Conservation (phyloP, 345 rosid species). For the Excoecaria cochinchinensis region DNA sequence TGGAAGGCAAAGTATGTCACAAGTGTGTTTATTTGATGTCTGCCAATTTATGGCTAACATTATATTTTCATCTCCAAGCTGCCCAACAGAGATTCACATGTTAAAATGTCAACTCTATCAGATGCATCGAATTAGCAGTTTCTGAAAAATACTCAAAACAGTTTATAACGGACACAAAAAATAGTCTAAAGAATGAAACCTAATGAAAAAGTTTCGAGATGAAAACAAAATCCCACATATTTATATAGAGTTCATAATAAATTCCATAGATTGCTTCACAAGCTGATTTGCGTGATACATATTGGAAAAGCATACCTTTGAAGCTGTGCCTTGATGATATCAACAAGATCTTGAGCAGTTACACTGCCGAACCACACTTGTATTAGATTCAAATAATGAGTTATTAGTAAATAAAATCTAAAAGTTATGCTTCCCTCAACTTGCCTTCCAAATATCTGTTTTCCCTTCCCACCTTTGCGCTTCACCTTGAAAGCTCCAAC, state of each 20-base stretch:
- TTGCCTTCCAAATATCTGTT: slow-evolving; percentile 85
- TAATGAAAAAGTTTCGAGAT: neutral
- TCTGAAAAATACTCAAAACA: no score
- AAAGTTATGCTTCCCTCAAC: slow-evolving; percentile 23
- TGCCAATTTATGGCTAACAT: neutral
- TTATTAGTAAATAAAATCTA: neutral
- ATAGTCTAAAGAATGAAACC: neutral
- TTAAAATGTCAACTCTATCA: neutral
- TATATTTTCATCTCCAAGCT: neutral
- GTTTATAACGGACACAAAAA: no score
- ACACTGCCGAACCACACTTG: slow-evolving; percentile 50
- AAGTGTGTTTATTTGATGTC: neutral
- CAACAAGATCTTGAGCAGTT: slow-evolving; percentile 89
- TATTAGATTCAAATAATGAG: slow-evolving; percentile 17
- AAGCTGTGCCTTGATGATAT: slow-evolving; percentile 89
- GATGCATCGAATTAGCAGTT: no score
- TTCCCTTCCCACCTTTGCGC: slow-evolving; percentile 93
- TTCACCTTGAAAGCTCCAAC: slow-evolving; percentile 94
- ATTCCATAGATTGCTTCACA: neutral
- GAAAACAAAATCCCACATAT: neutral
- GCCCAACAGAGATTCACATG: neutral
- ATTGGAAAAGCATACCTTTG: slow-evolving; percentile 54
- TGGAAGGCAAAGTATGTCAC: neutral
- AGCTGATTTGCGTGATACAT: slow-evolving; percentile 2
- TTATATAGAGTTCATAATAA: neutral